Base-by-base conservation (phyloP, 2,329 filamentous ascomycete genomes). In the Talaromyces sp. region DNA sequence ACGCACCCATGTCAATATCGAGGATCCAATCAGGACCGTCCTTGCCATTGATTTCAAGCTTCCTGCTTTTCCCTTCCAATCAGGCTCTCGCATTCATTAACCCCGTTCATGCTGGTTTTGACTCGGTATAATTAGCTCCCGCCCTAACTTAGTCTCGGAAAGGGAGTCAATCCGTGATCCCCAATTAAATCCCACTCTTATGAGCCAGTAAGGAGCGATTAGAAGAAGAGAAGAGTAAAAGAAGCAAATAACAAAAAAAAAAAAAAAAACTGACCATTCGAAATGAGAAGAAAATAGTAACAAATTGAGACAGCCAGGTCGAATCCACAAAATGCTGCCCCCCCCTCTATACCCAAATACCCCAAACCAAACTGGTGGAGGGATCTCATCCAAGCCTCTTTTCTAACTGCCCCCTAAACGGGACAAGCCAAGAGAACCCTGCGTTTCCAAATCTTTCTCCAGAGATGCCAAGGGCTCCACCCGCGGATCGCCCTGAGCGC, bases 71-170 rank as follows among this genome's bases (percentile, higher is more conserved):
- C 17, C 36, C 32, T 27, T 19, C 56, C 56, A 58, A 56, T 58
- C 41, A 51, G 35, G 13, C 11, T 11, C 20, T 29, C 22, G 16
- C n/a, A 4, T 45, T 35, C 20, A 30, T 29, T 16, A 37, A 27
- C 20, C 32, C 30, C 39, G 22, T 40, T 33, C 27, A 39, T 33
- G 17, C 16, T 37, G 16, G 9, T 47, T 36, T 37, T 20, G 37
- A 8, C 16, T 27, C 17, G 49, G 47, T 59, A 59, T 57, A 59
- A 51, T 59, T 59, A 59, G 54, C 33, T 58, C 40, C 54, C 48
- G 45, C 51, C 54, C 51, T 58, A 54, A 52, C 48, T 51, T 51
- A 37, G 44, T 49, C 51, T 56, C 30, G 39, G 49, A 39, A 45
- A 39, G 48, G 51, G n/a, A 22, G n/a, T 50, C 11, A 36, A 39